Evolutionary conservation across 1,284 basidiomycete genomes (phyloP), one percentile per base, ranked within the genome.

Genomic region (Phaffia rhodozyma): DNA sequence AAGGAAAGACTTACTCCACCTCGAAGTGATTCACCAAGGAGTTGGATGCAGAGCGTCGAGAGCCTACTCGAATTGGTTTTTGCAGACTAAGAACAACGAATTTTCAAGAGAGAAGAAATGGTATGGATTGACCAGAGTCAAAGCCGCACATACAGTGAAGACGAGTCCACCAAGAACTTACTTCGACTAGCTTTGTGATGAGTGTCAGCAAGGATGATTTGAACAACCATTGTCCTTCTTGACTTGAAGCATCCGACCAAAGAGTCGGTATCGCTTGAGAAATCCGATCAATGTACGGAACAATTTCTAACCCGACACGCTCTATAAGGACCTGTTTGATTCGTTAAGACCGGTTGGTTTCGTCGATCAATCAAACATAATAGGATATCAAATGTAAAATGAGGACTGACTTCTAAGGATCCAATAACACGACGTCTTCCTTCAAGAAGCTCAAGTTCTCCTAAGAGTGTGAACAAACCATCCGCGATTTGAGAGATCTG

Each of bases 171-270:
- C 55, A n/a, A 51, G 38, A 20, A 71, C 79, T 61, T 70, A 89
- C 89, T 68, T 81, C 78, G 5, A 91, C 79, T 20, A 93, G 76
- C 68, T 84, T 86, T 25, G 83, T 85, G 53, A 90, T 81, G 5
- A 87, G 84, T 6, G 80, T 81, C 3, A 93, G 78, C 5, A 93
- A 75, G 2, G 84, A 84, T 1, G 79, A 80, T 72, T 91, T 92
- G 78, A 91, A 87, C 25, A 89, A 73, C 81, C 83, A 87, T 67
- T 91, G 86, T 16, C 84, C 83, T 29, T 82, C 85, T n/a, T 75
- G 67, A 16, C 71, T 70, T 0, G 66, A 55, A 7, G 75, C 20
- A 5, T 55, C 75, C 86, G 71, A 72, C 90, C 91, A 94, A 47
- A 92, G 77, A 66, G 79, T 77, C 4, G 89, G 89, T 5, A 93